Evolutionary conservation across 164 flowering plant species (phyloP).

Genomic region (Macadamia tetraphylla): DNA sequence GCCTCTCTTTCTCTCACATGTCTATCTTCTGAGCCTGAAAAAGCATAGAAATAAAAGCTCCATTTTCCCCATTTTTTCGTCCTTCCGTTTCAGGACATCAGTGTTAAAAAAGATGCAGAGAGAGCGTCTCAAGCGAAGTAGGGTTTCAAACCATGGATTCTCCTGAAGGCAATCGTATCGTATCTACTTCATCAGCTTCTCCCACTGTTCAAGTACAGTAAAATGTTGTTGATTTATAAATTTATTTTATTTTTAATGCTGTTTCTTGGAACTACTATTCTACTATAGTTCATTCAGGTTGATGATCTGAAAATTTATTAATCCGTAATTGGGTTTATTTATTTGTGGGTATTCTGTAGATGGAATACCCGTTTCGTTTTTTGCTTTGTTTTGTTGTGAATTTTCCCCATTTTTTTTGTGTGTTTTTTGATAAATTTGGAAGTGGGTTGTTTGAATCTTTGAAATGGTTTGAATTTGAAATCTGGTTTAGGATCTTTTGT

Average conservation of each 20-base stretch:
- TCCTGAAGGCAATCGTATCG: slow-evolving; percentile 19
- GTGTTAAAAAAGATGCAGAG: slow-evolving; percentile 11
- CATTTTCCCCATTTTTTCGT: too few species aligned
- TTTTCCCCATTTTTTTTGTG: not conserved
- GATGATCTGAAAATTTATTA: not conserved
- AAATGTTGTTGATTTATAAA: not conserved
- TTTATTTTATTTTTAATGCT: not conserved
- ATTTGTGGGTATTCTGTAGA: not conserved
- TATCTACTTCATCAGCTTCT: slow-evolving; percentile 11
- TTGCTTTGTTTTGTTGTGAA: not conserved
- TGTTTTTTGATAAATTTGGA: not conserved
- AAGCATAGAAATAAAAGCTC: too few species aligned
- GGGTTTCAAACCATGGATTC: slow-evolving; percentile 37
- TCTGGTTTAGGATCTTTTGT: not conserved
- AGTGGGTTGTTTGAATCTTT: not conserved
- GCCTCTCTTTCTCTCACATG: too few species aligned
- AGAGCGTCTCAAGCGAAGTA: slow-evolving; percentile 11
- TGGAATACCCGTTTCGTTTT: not conserved
- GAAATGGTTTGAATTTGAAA: not conserved
- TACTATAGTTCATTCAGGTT: not conserved
- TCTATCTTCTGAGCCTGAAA: too few species aligned
- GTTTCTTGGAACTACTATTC: not conserved
- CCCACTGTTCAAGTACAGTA: slow-evolving; percentile 27
- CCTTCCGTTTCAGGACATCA: slow-evolving; percentile 12
- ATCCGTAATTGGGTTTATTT: not conserved